A percentile compares a stretch with the other conserved stretches of the same genome.
Conservation (phyloP, 352 stramenopile genomes). For the Pythium dissotocum region DNA sequence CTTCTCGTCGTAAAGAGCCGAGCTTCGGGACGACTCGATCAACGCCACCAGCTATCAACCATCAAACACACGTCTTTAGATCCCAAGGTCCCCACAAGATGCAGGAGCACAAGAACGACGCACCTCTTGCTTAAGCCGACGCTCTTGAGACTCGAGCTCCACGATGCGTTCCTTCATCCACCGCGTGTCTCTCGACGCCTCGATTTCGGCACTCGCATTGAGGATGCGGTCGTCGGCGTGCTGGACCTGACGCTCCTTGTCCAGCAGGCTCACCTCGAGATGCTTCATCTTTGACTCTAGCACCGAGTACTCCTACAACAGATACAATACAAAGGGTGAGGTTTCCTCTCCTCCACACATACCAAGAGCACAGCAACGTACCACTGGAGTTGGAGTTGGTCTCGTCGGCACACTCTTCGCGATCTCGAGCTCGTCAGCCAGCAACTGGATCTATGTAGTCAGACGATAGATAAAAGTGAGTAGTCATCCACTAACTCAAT, state of each 20-base stretch:
- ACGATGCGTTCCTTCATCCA: constrained; percentile 60
- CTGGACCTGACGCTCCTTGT: constrained; percentile 60
- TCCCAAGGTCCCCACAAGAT: background rate
- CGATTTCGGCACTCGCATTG: constrained; percentile 48
- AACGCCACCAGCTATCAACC: constrained; percentile 45
- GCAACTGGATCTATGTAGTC: constrained; percentile 49
- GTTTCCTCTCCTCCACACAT: no score
- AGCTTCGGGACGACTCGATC: constrained; percentile 65
- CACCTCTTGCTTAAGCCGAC: constrained; percentile 72
- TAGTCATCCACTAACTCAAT: no score
- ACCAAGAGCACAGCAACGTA: background rate
- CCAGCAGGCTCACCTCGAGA: constrained; percentile 57
- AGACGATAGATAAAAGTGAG: background rate
- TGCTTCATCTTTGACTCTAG: constrained; percentile 69
- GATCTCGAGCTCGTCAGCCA: constrained; percentile 60
- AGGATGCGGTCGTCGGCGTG: constrained; percentile 42
- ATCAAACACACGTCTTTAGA: background rate
- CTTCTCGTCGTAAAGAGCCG: constrained; percentile 64
- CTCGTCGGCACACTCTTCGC: constrained; percentile 26
- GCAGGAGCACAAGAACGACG: background rate
- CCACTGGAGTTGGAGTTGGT: background rate
- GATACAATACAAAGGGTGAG: background rate
- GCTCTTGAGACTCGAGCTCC: constrained; percentile 58
- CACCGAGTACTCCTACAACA: constrained; percentile 47
- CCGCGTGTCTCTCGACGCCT: constrained; percentile 52